Percentiles rank a stretch among this genome's conserved stretches.
phyloP scores from a whole-genome alignment of 139 green algal species.

The Zygnema circumcarinatum region DNA sequence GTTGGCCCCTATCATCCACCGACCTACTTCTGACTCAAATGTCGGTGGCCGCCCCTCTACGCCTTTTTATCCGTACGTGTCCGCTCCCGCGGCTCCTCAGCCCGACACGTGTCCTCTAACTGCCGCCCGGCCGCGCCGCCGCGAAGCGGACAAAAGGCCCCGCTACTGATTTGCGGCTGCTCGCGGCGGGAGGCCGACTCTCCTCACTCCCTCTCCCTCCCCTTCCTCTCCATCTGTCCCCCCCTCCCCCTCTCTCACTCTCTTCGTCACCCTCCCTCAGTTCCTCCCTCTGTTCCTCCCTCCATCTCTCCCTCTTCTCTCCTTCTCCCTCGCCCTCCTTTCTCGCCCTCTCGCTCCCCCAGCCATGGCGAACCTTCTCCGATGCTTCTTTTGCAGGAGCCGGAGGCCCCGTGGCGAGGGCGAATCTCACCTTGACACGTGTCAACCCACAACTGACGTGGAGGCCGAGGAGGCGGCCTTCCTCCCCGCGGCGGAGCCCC shows the following conservation, averaged over 20 bases:
- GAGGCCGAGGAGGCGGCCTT: not conserved
- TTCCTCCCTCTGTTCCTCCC: constrained; percentile 5
- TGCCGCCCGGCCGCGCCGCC: not conserved
- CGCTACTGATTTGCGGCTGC: not conserved
- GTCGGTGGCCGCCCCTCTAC: too few species aligned
- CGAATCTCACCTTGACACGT: not conserved
- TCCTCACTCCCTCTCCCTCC: not conserved
- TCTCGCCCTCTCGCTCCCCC: not conserved
- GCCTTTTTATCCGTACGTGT: too few species aligned
- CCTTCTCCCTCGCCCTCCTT: not conserved
- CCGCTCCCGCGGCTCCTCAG: not conserved
- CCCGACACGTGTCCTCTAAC: not conserved
- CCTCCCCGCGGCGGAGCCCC: not conserved
- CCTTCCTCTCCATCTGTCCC: too few species aligned
- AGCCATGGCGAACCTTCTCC: not conserved
- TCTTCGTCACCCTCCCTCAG: not conserved
- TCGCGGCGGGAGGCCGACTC: not conserved
- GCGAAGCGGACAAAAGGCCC: not conserved
- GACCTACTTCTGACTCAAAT: too few species aligned
- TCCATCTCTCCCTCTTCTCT: not conserved
- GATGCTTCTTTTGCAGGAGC: not conserved
- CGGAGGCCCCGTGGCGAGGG: too few species aligned
- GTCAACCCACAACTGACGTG: not conserved
- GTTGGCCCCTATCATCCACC: too few species aligned
- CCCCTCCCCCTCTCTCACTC: not conserved